A percentile compares a stretch with the other conserved stretches of the same genome.
Evolutionary conservation across 345 rosid genomes (phyloP).

Genomic region (Microcos paniculata): DNA sequence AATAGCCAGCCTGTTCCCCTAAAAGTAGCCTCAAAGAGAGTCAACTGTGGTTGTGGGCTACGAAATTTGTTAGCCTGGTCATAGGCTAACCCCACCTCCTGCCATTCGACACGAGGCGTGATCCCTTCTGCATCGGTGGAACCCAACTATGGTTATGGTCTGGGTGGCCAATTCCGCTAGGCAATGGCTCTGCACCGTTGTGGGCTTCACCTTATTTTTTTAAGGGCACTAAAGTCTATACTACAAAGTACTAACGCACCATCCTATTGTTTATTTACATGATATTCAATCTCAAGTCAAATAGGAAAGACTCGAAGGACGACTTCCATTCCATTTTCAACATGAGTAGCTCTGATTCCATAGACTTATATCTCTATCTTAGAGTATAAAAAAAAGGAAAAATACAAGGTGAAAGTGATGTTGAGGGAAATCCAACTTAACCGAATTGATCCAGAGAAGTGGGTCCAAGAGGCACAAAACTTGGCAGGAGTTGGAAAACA

Average conservation of each 20-base stretch:
- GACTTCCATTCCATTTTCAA: not conserved
- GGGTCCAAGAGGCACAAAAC: constrained; percentile 8
- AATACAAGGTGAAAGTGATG: not conserved
- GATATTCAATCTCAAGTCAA: too few species aligned
- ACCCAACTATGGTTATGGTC: not conserved
- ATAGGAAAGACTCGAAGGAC: too few species aligned
- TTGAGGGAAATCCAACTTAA: not conserved
- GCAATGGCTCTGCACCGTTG: not conserved
- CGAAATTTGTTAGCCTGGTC: not conserved
- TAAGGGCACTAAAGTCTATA: too few species aligned
- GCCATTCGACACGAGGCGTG: not conserved
- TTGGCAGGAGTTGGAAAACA: not conserved
- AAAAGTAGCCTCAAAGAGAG: not conserved
- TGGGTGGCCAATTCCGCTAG: not conserved
- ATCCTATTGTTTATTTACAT: too few species aligned
- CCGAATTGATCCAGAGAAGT: not conserved
- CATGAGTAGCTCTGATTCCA: not conserved
- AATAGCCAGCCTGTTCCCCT: constrained; percentile 7
- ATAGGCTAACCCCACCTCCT: not conserved
- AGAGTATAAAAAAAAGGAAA: not conserved
- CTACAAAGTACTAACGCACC: too few species aligned
- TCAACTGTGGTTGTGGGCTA: constrained; percentile 3
- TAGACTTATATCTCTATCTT: not conserved
- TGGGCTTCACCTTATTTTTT: too few species aligned
- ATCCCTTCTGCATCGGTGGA: not conserved